Conservation (phyloP, 129 eudicot species). For the Lactuca sativa region DNA sequence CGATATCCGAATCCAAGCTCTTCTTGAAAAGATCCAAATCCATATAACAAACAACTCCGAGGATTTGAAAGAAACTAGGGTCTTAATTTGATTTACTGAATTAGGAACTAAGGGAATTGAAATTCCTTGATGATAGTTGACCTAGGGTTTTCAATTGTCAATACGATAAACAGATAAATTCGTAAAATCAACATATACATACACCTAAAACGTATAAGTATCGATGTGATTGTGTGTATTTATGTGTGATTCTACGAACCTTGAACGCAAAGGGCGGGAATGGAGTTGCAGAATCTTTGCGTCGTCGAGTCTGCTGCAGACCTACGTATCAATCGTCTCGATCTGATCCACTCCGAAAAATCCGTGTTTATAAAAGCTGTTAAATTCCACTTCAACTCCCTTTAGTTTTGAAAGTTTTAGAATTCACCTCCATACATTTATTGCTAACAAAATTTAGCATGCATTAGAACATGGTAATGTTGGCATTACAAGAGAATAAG, state of each 20-base stretch:
- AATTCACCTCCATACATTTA: not conserved
- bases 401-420: not conserved
- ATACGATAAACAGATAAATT: not conserved
- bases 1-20: constrained; percentile 61
- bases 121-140: not conserved
- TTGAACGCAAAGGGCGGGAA: constrained; percentile 6
- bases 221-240: not conserved
- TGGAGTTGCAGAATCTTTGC: constrained; percentile 31
- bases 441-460: not conserved
- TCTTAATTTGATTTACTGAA: not conserved
- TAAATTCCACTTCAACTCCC: constrained; percentile 14
- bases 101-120: constrained; percentile 14
- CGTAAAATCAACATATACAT: constrained; percentile 9
- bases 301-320: constrained; percentile 26
- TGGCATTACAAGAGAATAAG: too few species aligned
- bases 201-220: not conserved
- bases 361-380: constrained; percentile 7
- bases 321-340: constrained; percentile 23
- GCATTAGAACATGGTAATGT: too few species aligned
- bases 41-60: constrained; percentile 35
- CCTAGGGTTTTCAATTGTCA: constrained; percentile 27
- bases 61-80: not conserved
- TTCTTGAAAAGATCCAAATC: constrained; percentile 53
- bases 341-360: constrained; percentile 32
- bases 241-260: constrained; percentile 29